Evolutionary conservation across 2,329 filamentous ascomycete species (phyloP).

Genomic region (Pseudogymnoascus sp.): DNA sequence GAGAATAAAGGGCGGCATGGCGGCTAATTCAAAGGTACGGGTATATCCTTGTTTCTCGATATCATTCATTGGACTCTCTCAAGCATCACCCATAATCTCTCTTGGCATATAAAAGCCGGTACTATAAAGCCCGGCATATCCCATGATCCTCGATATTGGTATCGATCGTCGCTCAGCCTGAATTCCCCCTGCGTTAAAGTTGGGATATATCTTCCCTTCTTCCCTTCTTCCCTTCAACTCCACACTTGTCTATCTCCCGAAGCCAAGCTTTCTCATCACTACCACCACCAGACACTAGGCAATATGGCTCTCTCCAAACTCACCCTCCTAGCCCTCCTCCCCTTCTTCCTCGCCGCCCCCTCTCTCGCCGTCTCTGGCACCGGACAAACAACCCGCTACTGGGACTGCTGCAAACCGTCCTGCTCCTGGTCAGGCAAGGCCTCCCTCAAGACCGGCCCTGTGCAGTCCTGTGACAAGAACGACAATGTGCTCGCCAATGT

Average conservation of each 20-base stretch:
- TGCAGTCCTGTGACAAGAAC: slow-evolving; percentile 45
- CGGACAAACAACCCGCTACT: slow-evolving; percentile 37
- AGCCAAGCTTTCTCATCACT: background rate
- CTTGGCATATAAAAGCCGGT: background rate
- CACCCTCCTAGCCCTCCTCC: slow-evolving; percentile 20
- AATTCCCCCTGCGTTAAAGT: background rate
- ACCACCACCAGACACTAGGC: background rate
- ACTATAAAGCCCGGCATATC: background rate
- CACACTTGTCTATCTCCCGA: background rate
- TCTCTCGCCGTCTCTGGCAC: slow-evolving; percentile 18
- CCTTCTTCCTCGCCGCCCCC: slow-evolving; percentile 18
- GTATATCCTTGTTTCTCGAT: background rate
- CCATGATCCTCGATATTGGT: background rate
- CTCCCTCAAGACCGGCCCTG: slow-evolving; percentile 39
- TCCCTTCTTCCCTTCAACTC: background rate
- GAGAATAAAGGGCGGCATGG: background rate
- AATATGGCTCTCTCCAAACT: slow-evolving; percentile 20
- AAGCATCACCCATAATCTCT: background rate
- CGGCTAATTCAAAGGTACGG: background rate
- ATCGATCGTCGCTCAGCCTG: background rate
- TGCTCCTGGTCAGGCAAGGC: slow-evolving; percentile 55
- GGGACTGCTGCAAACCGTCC: slow-evolving; percentile 66
- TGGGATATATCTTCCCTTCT: background rate
- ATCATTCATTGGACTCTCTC: background rate
- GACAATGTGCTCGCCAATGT: slow-evolving; percentile 46